Evolutionary conservation across 129 eudicot genomes (phyloP).

Genomic region (Chrysanthemum lavandulifolium): DNA sequence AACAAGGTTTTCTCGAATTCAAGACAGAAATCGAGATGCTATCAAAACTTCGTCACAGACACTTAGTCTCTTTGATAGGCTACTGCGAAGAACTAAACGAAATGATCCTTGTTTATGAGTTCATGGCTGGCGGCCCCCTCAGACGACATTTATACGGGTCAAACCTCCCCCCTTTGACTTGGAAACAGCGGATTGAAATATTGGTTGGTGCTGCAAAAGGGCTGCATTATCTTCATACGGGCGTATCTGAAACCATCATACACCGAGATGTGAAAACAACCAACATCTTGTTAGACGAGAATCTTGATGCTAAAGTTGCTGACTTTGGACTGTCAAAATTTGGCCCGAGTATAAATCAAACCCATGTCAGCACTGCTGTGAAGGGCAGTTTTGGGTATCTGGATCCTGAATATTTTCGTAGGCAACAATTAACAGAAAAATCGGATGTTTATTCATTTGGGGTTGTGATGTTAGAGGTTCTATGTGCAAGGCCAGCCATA

Average conservation of each 20-base stretch:
- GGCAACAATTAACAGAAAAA: slow-evolving; percentile 53
- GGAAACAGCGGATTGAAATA: slow-evolving; percentile 51
- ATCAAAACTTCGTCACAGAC: slow-evolving; percentile 51
- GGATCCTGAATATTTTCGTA: slow-evolving; percentile 50
- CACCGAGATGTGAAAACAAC: slow-evolving; percentile 58
- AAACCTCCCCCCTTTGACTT: slow-evolving; percentile 42
- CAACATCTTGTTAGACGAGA: slow-evolving; percentile 53
- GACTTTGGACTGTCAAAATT: slow-evolving; percentile 52
- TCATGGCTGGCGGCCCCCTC: slow-evolving; percentile 55
- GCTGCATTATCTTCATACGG: slow-evolving; percentile 58
- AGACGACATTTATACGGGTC: slow-evolving; percentile 53
- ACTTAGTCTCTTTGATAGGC: slow-evolving; percentile 52
- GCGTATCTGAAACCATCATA: slow-evolving; percentile 46
- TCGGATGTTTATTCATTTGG: slow-evolving; percentile 55
- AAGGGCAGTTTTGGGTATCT: slow-evolving; percentile 58
- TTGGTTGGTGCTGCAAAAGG: slow-evolving; percentile 62
- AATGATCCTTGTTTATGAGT: slow-evolving; percentile 60
- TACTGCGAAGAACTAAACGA: slow-evolving; percentile 53
- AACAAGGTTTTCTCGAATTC: slow-evolving; percentile 52
- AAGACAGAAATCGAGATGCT: slow-evolving; percentile 54
- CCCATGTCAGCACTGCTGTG: slow-evolving; percentile 58
- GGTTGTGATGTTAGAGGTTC: slow-evolving; percentile 48
- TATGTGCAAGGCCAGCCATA: slow-evolving; percentile 57
- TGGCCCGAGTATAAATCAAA: slow-evolving; percentile 48
- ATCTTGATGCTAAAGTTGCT: slow-evolving; percentile 50